Evolutionary conservation across 805 yeast genomes (phyloP), one percentile per base, ranked within the genome.

Genomic region (Jamesozyma spencerorum): DNA sequence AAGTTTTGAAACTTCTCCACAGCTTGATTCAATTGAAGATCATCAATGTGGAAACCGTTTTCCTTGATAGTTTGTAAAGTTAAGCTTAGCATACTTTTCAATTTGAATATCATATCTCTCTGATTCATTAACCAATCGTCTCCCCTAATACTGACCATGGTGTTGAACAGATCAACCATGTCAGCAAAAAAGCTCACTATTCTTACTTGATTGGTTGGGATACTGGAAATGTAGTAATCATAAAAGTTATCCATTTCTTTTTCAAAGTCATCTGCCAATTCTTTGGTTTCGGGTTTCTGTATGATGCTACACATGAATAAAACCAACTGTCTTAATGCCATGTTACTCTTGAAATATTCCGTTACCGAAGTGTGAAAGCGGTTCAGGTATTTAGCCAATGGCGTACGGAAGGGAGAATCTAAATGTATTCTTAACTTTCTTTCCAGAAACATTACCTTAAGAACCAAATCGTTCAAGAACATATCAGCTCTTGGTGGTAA

Each of bases 401-500:
- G 96, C n/a, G 68, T 72, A 48, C 98, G 71, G 69, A 92, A 88
- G 3, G 97, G 97, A 1, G 97, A 85, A 32, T 70, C 71, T 42
- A 85, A 84, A 47, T 84, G 85, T 18, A 96, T 78, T 42, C 95
- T 81, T 51, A 92, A 66, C 45, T 81, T 81, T 3, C 81, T 77
- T 60, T 92, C 98, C 53, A 92, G 65, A 43, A 76, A 79, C 47
- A 81, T 75, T 42, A 92, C 71, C 3, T 90, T 81, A 40, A 71
- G 73, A 52, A 92, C 72, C 41, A 92, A 71, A 51, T 87, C 95
- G 38, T 85, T 90, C 78, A 94, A 77, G 53, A 86, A 92, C 15
- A 90, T 81, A 60, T 78, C 84, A 0, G 98, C 98, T 47, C 85
- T 84, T 2, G 95, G 78, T 0, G 99, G 99, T 26, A 92, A 65